Conservation (phyloP, 768 basidiomycete species). For the Pleurotus citrinopileatus region DNA sequence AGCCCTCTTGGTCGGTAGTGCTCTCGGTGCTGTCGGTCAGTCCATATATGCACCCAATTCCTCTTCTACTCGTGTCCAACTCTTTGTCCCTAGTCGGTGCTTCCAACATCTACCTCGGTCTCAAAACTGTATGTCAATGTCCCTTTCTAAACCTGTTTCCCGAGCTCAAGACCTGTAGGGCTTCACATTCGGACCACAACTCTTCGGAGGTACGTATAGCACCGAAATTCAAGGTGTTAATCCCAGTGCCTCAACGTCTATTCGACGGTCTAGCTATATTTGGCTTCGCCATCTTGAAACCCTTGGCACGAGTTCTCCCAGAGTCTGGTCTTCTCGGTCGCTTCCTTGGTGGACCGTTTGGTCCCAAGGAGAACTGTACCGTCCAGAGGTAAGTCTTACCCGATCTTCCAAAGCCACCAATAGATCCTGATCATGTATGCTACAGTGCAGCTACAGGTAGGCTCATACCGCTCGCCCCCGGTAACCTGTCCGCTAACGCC, state of each 20-base stretch:
- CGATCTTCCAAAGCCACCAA: background rate
- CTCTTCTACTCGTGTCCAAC: too few species aligned
- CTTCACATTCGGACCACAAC: conserved; percentile 56
- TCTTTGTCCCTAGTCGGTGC: conserved; percentile 56
- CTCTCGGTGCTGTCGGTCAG: conserved; percentile 44
- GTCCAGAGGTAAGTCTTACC: conserved; percentile 42
- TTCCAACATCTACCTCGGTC: conserved; percentile 64
- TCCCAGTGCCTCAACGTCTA: too few species aligned
- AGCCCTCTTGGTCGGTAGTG: conserved; percentile 47
- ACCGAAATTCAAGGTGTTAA: too few species aligned
- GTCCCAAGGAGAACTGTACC: conserved; percentile 67
- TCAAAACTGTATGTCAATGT: conserved; percentile 45
- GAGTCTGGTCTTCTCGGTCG: conserved; percentile 41
- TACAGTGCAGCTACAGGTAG: conserved; percentile 47
- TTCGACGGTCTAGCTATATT: conserved; percentile 56
- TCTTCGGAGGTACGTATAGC: conserved; percentile 46
- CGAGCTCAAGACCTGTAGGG: background rate
- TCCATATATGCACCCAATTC: too few species aligned
- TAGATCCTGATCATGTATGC: conserved; percentile 1
- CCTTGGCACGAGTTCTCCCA: conserved; percentile 46
- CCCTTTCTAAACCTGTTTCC: background rate
- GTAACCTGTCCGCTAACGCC: conserved; percentile 2
- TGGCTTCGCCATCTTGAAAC: conserved; percentile 59
- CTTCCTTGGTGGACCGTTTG: conserved; percentile 53
- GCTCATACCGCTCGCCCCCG: conserved; percentile 9